Conservation (phyloP, 768 basidiomycete species). For the Amanita polypyramis region DNA sequence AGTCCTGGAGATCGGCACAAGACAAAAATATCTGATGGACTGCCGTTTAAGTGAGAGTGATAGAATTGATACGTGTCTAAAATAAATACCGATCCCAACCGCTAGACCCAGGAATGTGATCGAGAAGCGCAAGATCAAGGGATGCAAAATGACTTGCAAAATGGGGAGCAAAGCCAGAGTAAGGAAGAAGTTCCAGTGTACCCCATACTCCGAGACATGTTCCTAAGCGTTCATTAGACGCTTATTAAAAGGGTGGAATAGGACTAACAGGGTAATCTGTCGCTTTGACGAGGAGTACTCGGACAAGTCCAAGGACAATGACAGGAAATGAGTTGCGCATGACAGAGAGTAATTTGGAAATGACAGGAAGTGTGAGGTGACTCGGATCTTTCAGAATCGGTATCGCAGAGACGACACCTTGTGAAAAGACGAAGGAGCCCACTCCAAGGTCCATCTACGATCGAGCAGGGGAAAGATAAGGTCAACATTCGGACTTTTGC, state of each 20-base stretch:
- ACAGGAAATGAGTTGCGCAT: constrained; percentile 57
- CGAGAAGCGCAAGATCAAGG: constrained; percentile 45
- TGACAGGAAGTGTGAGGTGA: constrained; percentile 37
- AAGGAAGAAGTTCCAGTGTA: constrained; percentile 98
- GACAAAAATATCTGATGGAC: constrained; percentile 67
- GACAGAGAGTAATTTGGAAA: constrained; percentile 39
- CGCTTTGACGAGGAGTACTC: constrained; percentile 84
- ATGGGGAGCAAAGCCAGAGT: constrained; percentile 78
- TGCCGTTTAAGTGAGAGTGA: constrained; percentile 18
- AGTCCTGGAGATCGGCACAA: constrained; percentile 41
- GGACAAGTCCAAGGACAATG: constrained; percentile 59
- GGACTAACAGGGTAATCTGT: constrained; percentile 77
- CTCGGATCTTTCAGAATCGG: constrained; percentile 59
- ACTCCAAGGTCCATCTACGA: constrained; percentile 94
- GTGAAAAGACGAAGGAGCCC: constrained; percentile 95
- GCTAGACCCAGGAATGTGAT: constrained; percentile 53
- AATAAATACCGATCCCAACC: constrained; percentile 39
- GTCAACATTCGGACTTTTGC: constrained; percentile 2
- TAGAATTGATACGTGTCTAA: not conserved
- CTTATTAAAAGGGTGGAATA: not conserved
- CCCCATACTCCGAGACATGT: constrained; percentile 92
- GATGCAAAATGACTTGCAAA: constrained; percentile 59
- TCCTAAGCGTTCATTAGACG: constrained; percentile 36
- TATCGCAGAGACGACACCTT: constrained; percentile 85
- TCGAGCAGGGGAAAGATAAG: constrained; percentile 7